These are phyloP conservation scores for Craterostigma plantagineum DNA, from an alignment of 257 asterid species.

Conservation along the genomic window DNA sequence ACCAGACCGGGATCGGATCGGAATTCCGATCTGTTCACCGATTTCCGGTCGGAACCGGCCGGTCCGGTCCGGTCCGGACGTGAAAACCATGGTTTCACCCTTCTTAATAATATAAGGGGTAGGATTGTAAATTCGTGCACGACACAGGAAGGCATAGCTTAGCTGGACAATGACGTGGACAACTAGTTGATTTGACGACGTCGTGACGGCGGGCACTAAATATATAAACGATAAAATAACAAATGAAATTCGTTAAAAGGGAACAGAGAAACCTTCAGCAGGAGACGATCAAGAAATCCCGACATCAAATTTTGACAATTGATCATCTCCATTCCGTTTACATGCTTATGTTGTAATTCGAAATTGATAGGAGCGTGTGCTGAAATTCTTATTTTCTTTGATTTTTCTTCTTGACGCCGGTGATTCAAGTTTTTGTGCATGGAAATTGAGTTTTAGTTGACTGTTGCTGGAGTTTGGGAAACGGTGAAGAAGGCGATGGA, in stretches of 20 bases:
- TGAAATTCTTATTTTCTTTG: background rate
- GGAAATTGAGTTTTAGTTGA: constrained; percentile 9
- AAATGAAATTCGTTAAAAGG: background rate
- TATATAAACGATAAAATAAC: background rate
- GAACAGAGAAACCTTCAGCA: constrained; percentile 9
- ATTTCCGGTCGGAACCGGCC: no score
- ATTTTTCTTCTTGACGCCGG: background rate
- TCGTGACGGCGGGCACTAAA: no score
- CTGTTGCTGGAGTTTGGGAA: constrained; percentile 11
- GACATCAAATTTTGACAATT: background rate
- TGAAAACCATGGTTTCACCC: no score
- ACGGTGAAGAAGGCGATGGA: constrained; percentile 61
- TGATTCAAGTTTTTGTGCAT: constrained; percentile 5
- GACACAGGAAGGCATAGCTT: constrained; percentile 2
- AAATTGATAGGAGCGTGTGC: constrained; percentile 1
- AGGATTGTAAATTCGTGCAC: background rate
- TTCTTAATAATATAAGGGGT: no score
- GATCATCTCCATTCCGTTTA: background rate
- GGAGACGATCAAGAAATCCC: constrained; percentile 6
- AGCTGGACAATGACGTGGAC: no score
- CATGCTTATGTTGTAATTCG: background rate
- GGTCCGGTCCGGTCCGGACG: no score
- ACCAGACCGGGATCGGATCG: no score
- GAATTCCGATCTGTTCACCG: no score
- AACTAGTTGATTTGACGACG: no score